A percentile compares a stretch with the other conserved stretches of the same genome.
Conservation (phyloP, 805 yeast genomes). For the Starmerella bacillaris region DNA sequence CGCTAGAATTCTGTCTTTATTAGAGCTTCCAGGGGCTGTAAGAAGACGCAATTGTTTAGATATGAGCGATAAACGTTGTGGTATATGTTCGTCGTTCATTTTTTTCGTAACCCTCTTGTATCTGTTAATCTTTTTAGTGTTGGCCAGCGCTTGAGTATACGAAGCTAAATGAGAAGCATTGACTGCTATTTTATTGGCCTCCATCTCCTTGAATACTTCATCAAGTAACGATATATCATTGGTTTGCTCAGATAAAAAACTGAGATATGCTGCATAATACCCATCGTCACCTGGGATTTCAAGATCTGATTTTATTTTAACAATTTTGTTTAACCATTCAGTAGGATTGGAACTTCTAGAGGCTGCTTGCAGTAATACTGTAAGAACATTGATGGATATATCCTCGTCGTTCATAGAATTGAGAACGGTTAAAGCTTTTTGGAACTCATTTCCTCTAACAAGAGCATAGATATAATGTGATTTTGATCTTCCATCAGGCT, state of each 20-base stretch:
- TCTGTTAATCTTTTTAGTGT: constrained; percentile 5
- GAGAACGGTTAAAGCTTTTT: constrained; percentile 21
- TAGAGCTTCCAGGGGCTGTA: constrained; percentile 8
- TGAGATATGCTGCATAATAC: constrained; percentile 21
- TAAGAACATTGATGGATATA: constrained; percentile 16
- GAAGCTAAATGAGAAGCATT: constrained; percentile 17
- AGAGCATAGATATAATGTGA: constrained; percentile 22
- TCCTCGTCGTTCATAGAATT: constrained; percentile 13
- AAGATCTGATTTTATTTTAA: constrained; percentile 14
- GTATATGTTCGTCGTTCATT: constrained; percentile 11
- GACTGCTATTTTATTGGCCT: constrained; percentile 4
- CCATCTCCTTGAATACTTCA: constrained; percentile 18
- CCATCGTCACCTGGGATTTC: constrained; percentile 18
- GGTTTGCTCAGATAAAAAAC: constrained; percentile 20
- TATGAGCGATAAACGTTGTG: constrained; percentile 15
- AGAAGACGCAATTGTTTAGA: constrained; percentile 16
- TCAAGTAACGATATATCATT: constrained; percentile 26
- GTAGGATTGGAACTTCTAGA: constrained; percentile 9
- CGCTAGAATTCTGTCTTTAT: constrained; percentile 4
- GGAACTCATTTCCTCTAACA: constrained; percentile 20
- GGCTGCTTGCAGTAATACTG: constrained; percentile 15
- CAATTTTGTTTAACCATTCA: constrained; percentile 1
- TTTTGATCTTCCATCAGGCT: constrained; percentile 19
- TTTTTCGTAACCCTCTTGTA: constrained; percentile 10
- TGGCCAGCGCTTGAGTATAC: constrained; percentile 14